Evolutionary conservation across 352 stramenopile genomes (phyloP).

Genomic region (Globisporangium alternatum): DNA sequence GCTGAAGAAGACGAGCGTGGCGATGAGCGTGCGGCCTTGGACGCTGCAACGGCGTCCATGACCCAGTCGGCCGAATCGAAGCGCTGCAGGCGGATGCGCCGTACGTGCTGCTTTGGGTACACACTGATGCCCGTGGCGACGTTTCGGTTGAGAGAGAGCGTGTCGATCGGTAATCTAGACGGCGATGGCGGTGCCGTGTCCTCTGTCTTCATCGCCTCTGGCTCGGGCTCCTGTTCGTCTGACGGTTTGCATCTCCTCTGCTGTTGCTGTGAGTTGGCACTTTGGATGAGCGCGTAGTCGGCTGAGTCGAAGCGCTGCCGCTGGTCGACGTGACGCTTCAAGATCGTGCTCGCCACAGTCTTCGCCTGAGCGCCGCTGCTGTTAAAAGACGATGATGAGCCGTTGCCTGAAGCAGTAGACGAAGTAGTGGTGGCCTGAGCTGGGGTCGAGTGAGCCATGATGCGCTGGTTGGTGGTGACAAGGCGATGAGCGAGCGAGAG

Average conservation of each 20-base stretch:
- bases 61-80: constrained; percentile 79
- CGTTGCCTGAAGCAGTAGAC: neutral
- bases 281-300: constrained; percentile 55
- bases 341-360: constrained; percentile 39
- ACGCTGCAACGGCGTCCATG: constrained; percentile 23
- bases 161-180: neutral
- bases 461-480: neutral
- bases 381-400: neutral
- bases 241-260: neutral
- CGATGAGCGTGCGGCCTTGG: neutral
- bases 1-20: constrained; percentile 1
- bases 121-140: neutral
- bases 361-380: constrained; percentile 9
- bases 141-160: neutral
- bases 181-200: neutral
- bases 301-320: constrained; percentile 77
- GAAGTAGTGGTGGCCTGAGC: constrained; percentile 5
- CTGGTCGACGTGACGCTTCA: constrained; percentile 47
- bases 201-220: constrained; percentile 2
- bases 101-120: constrained; percentile 38
- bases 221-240: constrained; percentile 16
- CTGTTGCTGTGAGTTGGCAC: neutral
- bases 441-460: constrained; percentile 9
- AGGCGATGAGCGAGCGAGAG: neutral
- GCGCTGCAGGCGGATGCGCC: constrained; percentile 53